Conservation (phyloP, 441 rosid genomes). For the Aleurites moluccanus region DNA sequence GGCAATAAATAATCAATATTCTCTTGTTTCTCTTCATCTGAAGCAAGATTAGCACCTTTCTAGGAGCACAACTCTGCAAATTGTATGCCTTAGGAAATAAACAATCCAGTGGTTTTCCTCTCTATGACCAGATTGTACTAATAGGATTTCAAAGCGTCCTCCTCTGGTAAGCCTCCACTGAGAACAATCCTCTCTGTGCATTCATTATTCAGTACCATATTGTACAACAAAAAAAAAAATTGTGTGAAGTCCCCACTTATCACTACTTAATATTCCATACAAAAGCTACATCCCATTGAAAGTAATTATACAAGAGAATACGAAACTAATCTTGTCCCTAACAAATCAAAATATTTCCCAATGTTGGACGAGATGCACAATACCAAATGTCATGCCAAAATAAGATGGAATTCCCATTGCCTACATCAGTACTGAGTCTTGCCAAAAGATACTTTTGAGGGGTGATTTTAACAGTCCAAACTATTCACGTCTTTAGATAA, state of each 20-base stretch:
- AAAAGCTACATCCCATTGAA: not conserved
- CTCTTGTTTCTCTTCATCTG: not conserved
- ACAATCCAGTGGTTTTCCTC: not conserved
- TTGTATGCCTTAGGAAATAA: not conserved
- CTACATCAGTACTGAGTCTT: not conserved
- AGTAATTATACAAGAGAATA: not conserved
- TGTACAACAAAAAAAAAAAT: not conserved
- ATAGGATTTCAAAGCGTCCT: not conserved
- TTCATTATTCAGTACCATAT: not conserved
- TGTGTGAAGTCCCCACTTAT: not conserved
- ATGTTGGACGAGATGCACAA: not conserved
- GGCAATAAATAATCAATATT: not conserved
- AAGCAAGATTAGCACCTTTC: not conserved
- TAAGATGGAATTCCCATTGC: not conserved
- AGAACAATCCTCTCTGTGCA: not conserved
- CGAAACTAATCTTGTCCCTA: not conserved
- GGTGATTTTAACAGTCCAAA: not conserved
- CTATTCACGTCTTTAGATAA: not conserved
- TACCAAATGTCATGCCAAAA: conserved; percentile 1
- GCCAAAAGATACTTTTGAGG: not conserved
- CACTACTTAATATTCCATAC: not conserved
- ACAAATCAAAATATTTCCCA: not conserved
- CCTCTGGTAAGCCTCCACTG: not conserved
- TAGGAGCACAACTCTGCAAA: not conserved
- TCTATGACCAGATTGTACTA: not conserved